Base-by-base conservation (phyloP, 495 filamentous ascomycete genomes). In the Collariella sp. region DNA sequence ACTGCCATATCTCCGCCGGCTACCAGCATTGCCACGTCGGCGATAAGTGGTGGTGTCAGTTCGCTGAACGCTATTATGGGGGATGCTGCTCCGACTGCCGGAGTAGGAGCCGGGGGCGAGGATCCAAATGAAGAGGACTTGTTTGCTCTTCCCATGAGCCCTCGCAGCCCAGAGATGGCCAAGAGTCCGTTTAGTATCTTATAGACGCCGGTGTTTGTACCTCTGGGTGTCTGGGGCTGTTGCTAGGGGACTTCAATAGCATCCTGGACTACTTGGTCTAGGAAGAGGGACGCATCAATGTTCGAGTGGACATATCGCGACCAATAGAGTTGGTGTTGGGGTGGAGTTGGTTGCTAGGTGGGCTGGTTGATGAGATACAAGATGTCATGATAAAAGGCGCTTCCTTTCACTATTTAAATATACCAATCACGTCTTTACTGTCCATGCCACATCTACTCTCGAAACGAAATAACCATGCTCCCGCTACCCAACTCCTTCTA, bases 91-190 rank as follows among this genome's bases (percentile, higher is more conserved):
- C 62, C 3, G 69, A 49, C 60, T 44, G 41, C 65, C 61, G 9
- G 47, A 50, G 20, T 69, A 59, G 48, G 56, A 57, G 40, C 51
- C 42, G 29, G 20, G 4, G 50, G 7, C 2, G 46, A 66, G 22
- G 61, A 60, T 51, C 61, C 83, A 10, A 76, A 72, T 4, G 81
- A 87, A 60, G 87, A 89, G 40, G 87, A 84, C 12, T 73, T 91
- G 23, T 94, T 91, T 62, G 87, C 87, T 18, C 78, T 90, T 48
- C 84, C 86, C 16, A 78, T 94, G 75, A 87, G 84, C 57, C 87
- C 87, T 7, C 78, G 86, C 31, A 85, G 84, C 54, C 87, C 88
- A 0, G 87, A 90, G 61, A 85, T 89, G 62, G 79, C 76, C 39
- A 82, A 80, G 46, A 91, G 86, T 59, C 86, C 86, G 7, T 89